Conservation (phyloP, 768 basidiomycete genomes). For the Scleroderma bovista region DNA sequence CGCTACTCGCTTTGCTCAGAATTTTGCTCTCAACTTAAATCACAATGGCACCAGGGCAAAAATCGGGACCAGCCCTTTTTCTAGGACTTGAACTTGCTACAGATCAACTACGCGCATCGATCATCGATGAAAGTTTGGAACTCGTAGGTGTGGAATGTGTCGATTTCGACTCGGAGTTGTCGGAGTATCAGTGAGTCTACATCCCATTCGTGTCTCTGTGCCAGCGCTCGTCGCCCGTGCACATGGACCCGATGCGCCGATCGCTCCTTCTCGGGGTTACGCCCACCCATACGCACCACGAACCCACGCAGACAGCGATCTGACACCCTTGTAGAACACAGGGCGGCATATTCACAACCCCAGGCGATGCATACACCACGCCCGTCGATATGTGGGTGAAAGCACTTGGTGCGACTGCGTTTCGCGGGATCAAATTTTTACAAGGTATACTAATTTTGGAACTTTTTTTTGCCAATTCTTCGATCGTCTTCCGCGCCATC, state of each 20-base stretch:
- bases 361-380: constrained; percentile 82
- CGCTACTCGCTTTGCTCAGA: too few relatives aligned
- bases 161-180: constrained; percentile 75
- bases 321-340: constrained; percentile 52
- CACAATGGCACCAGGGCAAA: constrained; percentile 30
- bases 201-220: constrained; percentile 1
- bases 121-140: constrained; percentile 80
- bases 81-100: constrained; percentile 83
- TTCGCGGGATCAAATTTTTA: constrained; percentile 58
- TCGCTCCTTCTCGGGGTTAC: too few relatives aligned
- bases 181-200: constrained; percentile 72
- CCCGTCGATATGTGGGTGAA: constrained; percentile 92
- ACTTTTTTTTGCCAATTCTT: constrained; percentile 19
- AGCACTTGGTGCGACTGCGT: constrained; percentile 58
- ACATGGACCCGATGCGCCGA: too few relatives aligned
- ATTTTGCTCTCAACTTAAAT: too few relatives aligned
- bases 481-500: constrained; percentile 23
- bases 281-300: too few relatives aligned
- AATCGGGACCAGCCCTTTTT: constrained; percentile 53
- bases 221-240: constrained; percentile 3
- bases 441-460: constrained; percentile 31
- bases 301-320: constrained; percentile 8
- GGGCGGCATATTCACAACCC: constrained; percentile 81
- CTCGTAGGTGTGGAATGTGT: constrained; percentile 77
- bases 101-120: constrained; percentile 77